A percentile compares a stretch with the other conserved stretches of the same genome.
phyloP scores from a whole-genome alignment of 169 alveolate genomes.

The Plasmodium yoelii region DNA sequence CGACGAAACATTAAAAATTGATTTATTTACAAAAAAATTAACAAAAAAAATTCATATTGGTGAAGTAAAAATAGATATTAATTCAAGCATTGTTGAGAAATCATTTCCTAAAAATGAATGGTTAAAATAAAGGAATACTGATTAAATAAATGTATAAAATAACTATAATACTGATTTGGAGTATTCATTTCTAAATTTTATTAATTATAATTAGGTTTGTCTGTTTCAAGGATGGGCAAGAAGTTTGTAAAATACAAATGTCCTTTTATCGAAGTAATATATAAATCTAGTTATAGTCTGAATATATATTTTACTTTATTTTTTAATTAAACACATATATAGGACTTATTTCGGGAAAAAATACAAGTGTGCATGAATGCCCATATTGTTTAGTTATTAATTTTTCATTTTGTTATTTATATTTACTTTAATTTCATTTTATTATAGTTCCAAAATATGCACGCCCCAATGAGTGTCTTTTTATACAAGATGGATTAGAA shows the following conservation, averaged over 20 bases:
- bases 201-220: slow-evolving; percentile 53
- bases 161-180: neutral
- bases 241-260: slow-evolving; percentile 70
- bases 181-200: neutral
- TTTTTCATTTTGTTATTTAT: neutral
- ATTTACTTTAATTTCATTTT: neutral
- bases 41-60: slow-evolving; percentile 77
- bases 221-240: slow-evolving; percentile 77
- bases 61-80: slow-evolving; percentile 62
- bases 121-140: slow-evolving; percentile 8
- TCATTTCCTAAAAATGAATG: slow-evolving; percentile 75
- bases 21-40: slow-evolving; percentile 68
- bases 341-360: neutral
- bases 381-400: no score
- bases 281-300: neutral
- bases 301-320: neutral
- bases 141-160: neutral
- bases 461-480: slow-evolving; percentile 69
- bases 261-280: slow-evolving; percentile 69
- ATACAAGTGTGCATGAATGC: no score
- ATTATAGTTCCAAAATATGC: slow-evolving; percentile 63
- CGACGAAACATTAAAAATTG: slow-evolving; percentile 48
- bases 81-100: slow-evolving; percentile 42
- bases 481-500: slow-evolving; percentile 77
- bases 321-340: neutral